Percentiles rank a stretch among this genome's conserved stretches.
phyloP scores from a whole-genome alignment of 306 rosid species.

The Dalbergia oliveri region DNA sequence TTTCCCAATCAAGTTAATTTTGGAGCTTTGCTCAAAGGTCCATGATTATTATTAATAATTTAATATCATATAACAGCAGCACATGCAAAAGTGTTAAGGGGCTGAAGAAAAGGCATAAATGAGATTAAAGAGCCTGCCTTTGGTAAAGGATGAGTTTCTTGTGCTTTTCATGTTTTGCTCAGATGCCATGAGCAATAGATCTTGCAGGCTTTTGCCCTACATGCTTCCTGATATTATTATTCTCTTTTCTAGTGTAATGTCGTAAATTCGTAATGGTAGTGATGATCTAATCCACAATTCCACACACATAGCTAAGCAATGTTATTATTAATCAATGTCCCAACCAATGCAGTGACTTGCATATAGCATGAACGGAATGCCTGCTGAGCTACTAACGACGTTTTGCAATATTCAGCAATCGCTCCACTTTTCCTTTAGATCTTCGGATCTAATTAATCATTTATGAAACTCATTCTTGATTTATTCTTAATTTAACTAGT shows the following conservation, averaged over 20 bases:
- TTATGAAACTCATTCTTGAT: no score
- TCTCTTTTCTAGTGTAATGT: background rate
- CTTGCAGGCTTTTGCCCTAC: slow-evolving; percentile 20
- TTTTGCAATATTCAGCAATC: background rate
- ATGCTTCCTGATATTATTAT: background rate
- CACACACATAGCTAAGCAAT: background rate
- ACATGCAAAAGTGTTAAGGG: slow-evolving; percentile 33
- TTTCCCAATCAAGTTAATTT: background rate
- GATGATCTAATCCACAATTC: background rate
- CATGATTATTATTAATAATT: background rate
- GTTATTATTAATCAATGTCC: background rate
- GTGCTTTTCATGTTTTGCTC: background rate
- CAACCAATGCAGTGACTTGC: background rate
- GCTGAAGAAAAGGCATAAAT: background rate
- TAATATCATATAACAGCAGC: slow-evolving; percentile 1
- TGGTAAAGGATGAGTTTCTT: background rate
- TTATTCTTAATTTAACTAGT: no score
- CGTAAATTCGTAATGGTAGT: background rate
- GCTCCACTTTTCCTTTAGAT: background rate
- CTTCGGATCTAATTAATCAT: background rate
- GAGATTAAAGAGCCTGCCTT: slow-evolving; percentile 4
- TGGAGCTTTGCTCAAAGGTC: background rate
- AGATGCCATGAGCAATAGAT: background rate
- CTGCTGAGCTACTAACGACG: background rate
- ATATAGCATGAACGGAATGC: background rate